A percentile compares a stretch with the other conserved stretches of the same genome.
phyloP scores from a whole-genome alignment of 768 basidiomycete species.

The Suillus placidus region DNA sequence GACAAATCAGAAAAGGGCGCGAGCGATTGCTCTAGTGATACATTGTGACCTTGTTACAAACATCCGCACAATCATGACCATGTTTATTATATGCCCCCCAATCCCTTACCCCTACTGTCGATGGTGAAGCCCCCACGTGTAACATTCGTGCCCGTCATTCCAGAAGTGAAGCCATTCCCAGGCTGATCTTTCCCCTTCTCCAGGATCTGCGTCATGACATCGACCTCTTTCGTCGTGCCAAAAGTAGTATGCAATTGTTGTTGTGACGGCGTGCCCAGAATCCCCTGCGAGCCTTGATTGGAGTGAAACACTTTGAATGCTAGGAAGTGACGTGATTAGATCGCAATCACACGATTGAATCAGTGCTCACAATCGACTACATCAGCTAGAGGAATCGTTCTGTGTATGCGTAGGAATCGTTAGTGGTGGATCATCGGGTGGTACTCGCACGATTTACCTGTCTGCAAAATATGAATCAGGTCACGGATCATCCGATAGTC shows the following conservation, averaged over 20 bases:
- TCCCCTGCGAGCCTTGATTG: conserved; percentile 76
- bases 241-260: conserved; percentile 82
- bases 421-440: conserved; percentile 11
- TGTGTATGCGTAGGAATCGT: conserved; percentile 30
- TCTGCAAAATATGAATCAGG: conserved; percentile 43
- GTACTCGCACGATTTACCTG: conserved; percentile 51
- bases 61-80: not conserved
- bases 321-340: conserved; percentile 26
- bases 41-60: conserved; percentile 13
- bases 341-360: not conserved
- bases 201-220: conserved; percentile 62
- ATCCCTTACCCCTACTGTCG: conserved; percentile 45
- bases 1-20: too few relatives aligned
- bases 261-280: conserved; percentile 72
- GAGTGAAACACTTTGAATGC: conserved; percentile 76
- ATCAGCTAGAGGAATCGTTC: conserved; percentile 68
- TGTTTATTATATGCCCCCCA: conserved; percentile 34
- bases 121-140: conserved; percentile 38
- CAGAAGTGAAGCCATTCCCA: conserved; percentile 46
- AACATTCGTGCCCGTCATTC: conserved; percentile 17
- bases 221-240: conserved; percentile 62
- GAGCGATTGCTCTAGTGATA: conserved; percentile 20
- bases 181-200: conserved; percentile 63
- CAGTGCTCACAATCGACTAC: conserved; percentile 76
- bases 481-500: conserved; percentile 15